Evolutionary conservation across 1,284 basidiomycete genomes (phyloP).

Genomic region (Cryptococcus sp.): DNA sequence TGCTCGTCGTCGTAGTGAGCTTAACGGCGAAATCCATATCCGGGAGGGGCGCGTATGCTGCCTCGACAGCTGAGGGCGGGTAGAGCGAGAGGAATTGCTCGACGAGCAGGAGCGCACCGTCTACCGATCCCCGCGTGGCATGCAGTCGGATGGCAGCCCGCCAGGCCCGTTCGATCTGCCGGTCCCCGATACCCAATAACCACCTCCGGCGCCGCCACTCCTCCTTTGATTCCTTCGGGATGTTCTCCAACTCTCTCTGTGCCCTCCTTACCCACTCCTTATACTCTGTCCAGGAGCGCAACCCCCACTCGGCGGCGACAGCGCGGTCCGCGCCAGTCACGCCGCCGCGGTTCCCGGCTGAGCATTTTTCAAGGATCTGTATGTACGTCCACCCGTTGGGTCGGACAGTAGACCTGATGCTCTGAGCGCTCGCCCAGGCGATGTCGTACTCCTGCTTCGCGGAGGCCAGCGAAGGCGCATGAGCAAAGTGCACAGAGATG

Average conservation of each 20-base stretch:
- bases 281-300: conserved; percentile 37
- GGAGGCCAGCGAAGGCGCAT: conserved; percentile 54
- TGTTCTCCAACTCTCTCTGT: not conserved
- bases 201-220: conserved; percentile 10
- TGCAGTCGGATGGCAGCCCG: conserved; percentile 33
- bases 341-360: conserved; percentile 42
- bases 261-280: not conserved
- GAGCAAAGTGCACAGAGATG: conserved; percentile 63
- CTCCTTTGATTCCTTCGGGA: not conserved
- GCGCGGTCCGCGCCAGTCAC: conserved; percentile 18
- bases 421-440: conserved; percentile 38
- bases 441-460: conserved; percentile 42
- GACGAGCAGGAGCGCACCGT: conserved; percentile 24
- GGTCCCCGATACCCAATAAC: conserved; percentile 35
- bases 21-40: conserved; percentile 29
- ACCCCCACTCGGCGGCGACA: conserved; percentile 24
- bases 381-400: conserved; percentile 59
- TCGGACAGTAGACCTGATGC: conserved; percentile 37
- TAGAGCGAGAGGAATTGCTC: conserved; percentile 34
- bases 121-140: conserved; percentile 23
- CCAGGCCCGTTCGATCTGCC: conserved; percentile 45
- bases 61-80: conserved; percentile 33
- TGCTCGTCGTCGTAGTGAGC: conserved; percentile 27
- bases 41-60: conserved; percentile 25
- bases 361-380: conserved; percentile 66